Evolutionary conservation across 108 stramenopile genomes (phyloP).

Genomic region (Poteriospumella lacustris): DNA sequence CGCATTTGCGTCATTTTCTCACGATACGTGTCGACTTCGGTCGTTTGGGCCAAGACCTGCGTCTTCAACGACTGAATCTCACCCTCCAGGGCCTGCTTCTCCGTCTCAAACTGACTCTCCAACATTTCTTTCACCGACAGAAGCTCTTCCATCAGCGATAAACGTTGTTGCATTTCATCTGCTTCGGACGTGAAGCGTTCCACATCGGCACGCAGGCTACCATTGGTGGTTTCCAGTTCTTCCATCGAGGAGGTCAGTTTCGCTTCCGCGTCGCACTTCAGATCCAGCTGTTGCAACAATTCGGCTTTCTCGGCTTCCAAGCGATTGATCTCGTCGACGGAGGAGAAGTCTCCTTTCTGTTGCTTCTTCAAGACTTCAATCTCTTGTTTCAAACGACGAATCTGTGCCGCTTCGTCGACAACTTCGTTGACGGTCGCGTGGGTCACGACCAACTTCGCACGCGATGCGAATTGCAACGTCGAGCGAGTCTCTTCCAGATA

Average conservation of each 20-base stretch:
- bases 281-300: not conserved
- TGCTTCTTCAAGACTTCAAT: slow-evolving; percentile 31
- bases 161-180: no score
- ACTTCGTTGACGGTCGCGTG: slow-evolving; percentile 49
- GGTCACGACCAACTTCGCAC: slow-evolving; percentile 55
- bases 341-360: no score
- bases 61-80: no score
- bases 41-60: no score
- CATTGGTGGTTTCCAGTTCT: no score
- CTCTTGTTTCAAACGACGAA: slow-evolving; percentile 43
- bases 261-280: not conserved
- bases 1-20: not conserved
- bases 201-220: no score
- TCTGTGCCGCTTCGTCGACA: slow-evolving; percentile 43
- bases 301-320: not conserved
- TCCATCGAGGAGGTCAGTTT: not conserved
- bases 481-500: slow-evolving; percentile 90
- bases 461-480: slow-evolving; percentile 83
- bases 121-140: no score
- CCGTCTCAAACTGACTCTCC: no score
- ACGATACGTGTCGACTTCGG: no score
- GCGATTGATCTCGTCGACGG: not conserved
- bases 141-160: no score
- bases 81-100: no score
- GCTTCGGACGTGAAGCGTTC: no score